These are phyloP conservation scores for Chlorophyllum brunneum DNA, from an alignment of 768 basidiomycete genomes.

Conservation along the genomic window DNA sequence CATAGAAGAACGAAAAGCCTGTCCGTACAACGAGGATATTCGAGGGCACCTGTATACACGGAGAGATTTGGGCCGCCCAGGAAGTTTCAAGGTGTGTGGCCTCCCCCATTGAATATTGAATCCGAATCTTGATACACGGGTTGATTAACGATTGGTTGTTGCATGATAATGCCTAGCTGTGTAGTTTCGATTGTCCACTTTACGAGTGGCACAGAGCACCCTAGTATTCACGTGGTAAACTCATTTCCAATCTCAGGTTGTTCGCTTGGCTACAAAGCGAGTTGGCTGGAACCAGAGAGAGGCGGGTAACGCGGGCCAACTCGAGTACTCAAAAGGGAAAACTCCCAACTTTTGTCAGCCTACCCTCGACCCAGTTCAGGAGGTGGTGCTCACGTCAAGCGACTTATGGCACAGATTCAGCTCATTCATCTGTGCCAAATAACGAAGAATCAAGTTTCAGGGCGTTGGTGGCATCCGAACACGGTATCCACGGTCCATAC, in stretches of 20 bases:
- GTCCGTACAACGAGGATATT: too few species aligned
- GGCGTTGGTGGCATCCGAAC: neutral
- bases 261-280: too few species aligned
- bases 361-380: neutral
- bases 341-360: neutral
- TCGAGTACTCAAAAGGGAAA: neutral
- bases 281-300: neutral
- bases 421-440: neutral
- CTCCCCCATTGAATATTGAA: too few species aligned
- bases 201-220: neutral
- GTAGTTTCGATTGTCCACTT: neutral
- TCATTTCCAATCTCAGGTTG: neutral
- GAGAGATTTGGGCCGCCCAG: too few species aligned
- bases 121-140: too few species aligned
- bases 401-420: neutral
- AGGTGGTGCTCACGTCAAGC: too few species aligned
- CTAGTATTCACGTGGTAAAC: neutral
- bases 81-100: too few species aligned
- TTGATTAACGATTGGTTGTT: too few species aligned
- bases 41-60: too few species aligned
- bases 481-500: neutral
- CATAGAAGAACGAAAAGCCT: too few species aligned
- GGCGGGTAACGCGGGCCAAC: too few species aligned
- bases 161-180: too few species aligned
- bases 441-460: neutral